phyloP scores from a whole-genome alignment of 257 asterid species.

The Nicotiana tabacum region DNA sequence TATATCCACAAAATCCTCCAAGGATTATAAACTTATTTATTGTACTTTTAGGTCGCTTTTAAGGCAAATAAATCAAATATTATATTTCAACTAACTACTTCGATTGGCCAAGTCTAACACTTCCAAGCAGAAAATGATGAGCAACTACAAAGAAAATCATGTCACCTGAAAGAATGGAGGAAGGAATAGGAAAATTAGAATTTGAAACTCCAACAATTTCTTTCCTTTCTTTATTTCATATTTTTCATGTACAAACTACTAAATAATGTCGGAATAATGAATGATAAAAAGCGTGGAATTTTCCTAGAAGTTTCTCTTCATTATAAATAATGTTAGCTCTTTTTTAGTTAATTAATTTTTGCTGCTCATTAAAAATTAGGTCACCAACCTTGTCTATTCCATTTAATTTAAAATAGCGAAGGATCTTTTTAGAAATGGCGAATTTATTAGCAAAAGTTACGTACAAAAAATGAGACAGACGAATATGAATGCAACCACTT shows the following conservation, averaged over 20 bases:
- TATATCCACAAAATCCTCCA: constrained; percentile 1
- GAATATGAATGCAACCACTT: background rate
- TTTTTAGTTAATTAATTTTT: background rate
- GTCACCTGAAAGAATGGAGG: background rate
- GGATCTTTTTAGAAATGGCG: background rate
- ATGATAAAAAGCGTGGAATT: background rate
- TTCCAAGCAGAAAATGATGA: background rate
- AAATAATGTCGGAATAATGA: background rate
- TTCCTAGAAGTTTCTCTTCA: background rate
- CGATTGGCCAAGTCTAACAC: background rate
- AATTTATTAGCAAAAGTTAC: background rate
- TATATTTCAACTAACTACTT: constrained; percentile 2
- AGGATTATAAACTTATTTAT: background rate
- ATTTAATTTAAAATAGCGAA: background rate
- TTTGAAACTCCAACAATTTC: background rate
- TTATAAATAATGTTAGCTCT: background rate
- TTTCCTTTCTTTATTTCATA: background rate
- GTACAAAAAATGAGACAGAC: no score
- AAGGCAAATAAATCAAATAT: background rate
- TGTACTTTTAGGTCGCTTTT: background rate
- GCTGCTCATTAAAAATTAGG: constrained; percentile 2
- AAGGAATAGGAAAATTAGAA: background rate
- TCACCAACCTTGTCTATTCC: constrained; percentile 4
- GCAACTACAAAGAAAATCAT: background rate
- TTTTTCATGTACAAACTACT: background rate